Percentiles rank a stretch among this genome's conserved stretches.
These are phyloP conservation scores for Arbutus unedo DNA, from an alignment of 148 eudicot species.

Conservation along the genomic window DNA sequence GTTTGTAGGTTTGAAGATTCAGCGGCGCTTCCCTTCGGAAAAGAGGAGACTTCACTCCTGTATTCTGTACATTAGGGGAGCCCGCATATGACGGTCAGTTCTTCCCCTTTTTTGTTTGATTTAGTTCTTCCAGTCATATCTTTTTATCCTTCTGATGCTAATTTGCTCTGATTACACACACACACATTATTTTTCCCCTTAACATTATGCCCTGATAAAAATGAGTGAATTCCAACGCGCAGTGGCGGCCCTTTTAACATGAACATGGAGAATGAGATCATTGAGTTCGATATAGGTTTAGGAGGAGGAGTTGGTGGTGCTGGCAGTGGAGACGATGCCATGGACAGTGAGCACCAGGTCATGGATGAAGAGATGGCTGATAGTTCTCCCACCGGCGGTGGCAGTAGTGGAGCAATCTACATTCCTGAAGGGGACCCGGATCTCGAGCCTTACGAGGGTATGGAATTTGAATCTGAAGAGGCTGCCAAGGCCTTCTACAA, in stretches of 20 bases:
- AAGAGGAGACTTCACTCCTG: neutral
- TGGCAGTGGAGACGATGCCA: constrained; percentile 29
- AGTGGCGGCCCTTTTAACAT: constrained; percentile 11
- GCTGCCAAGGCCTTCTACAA: constrained; percentile 62
- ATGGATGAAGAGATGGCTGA: constrained; percentile 35
- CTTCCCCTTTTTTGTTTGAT: neutral
- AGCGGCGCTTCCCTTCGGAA: neutral
- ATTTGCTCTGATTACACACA: neutral
- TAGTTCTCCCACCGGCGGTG: constrained; percentile 23
- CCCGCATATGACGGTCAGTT: constrained; percentile 16
- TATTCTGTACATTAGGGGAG: neutral
- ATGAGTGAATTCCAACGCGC: constrained; percentile 7
- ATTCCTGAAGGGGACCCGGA: constrained; percentile 47
- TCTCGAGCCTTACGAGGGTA: constrained; percentile 59
- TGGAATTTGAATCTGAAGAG: constrained; percentile 67
- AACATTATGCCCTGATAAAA: neutral
- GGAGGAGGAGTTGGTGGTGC: constrained; percentile 26
- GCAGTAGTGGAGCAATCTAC: constrained; percentile 22
- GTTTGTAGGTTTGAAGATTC: constrained; percentile 1
- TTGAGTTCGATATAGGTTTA: constrained; percentile 50
- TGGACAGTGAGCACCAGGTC: constrained; percentile 28
- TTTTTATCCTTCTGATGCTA: neutral
- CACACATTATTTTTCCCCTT: neutral
- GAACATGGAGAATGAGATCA: constrained; percentile 45
- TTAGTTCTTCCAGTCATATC: neutral